phyloP scores from a whole-genome alignment of 1,284 basidiomycete genomes.

The Mycena citricolor region DNA sequence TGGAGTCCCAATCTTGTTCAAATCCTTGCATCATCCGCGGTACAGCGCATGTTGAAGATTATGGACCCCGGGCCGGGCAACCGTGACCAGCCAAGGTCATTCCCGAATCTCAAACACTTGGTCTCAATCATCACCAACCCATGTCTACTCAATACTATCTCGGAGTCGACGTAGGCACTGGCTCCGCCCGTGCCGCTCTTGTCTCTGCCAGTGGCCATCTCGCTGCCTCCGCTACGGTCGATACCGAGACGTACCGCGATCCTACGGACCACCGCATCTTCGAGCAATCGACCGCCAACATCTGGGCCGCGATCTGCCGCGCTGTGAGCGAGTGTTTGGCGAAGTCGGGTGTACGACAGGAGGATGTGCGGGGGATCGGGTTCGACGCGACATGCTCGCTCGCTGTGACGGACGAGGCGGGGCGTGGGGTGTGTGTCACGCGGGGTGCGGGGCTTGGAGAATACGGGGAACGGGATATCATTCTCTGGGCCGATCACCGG shows the following conservation, averaged over 20 bases:
- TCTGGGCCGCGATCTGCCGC: slow-evolving; percentile 80
- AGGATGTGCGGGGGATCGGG: slow-evolving; percentile 83
- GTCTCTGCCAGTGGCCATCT: slow-evolving; percentile 77
- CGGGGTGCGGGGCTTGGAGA: slow-evolving; percentile 64
- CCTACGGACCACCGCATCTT: slow-evolving; percentile 88
- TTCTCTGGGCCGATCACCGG: slow-evolving; percentile 94
- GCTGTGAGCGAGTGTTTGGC: slow-evolving; percentile 72
- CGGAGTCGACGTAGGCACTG: slow-evolving; percentile 84
- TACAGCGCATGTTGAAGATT: too few species aligned
- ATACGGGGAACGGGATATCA: slow-evolving; percentile 76
- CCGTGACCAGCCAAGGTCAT: too few species aligned
- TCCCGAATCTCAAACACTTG: too few species aligned
- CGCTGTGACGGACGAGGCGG: slow-evolving; percentile 79
- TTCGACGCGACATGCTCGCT: slow-evolving; percentile 98
- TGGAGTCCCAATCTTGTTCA: too few species aligned
- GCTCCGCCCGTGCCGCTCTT: slow-evolving; percentile 88
- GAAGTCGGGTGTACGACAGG: slow-evolving; percentile 60
- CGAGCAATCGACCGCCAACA: slow-evolving; percentile 87
- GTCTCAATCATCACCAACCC: too few species aligned
- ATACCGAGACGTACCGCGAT: slow-evolving; percentile 85
- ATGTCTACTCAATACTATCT: slow-evolving; percentile 53
- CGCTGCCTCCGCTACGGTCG: slow-evolving; percentile 74
- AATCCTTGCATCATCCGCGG: too few species aligned
- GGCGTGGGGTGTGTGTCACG: slow-evolving; percentile 80
- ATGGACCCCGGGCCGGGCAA: too few species aligned